Base-by-base conservation (phyloP, 176 grass and related monocot genomes). In the Elaeis guineensis region DNA sequence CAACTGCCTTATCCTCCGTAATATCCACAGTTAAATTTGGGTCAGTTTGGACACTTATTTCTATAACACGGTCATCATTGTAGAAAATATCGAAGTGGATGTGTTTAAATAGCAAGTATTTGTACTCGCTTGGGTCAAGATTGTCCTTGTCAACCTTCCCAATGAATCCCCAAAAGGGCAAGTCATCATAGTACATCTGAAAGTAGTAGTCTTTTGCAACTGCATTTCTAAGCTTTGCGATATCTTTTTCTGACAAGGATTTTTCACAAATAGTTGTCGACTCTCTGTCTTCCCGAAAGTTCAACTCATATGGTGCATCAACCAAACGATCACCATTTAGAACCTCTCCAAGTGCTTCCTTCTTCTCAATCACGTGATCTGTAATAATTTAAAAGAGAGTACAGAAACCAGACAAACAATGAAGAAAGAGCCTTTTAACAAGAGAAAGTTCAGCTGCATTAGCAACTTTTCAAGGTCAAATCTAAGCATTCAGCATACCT, bases 301-400 rank as follows among this genome's bases (percentile, higher is more conserved):
- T 60, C n/a, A 60, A 60, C 25, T 19, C 58, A 60, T 60, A 35
- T 18, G 25, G 26, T 60, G 58, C 24, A 28, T 60, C 26, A 19
- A 60, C 58, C 58, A 60, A 60, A 60, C 25, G 58, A 32, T 60
- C 58, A 60, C 58, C 58, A 60, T 60, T 60, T 30, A 60, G 25
- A 60, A 60, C 25, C 30, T 60, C 58, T 14, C 58, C 58, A 60
- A 60, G 58, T 32, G 58, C 58, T 60, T 60, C 58, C 25, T 32
- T 60, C 25, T 60, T 60, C 4, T 60, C 58, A n/a, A 4, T 60
- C 26, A 60, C 58, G 35, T 60, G 58, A 24, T 60, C 26, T 60
- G 25, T 8, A 18, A 17, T 18, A 0, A 60, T 17, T n/a, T 30
- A 5, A 30, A 30, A 30, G 28, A 6, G 28, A 30, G 28, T 32